phyloP scores from a whole-genome alignment of 2,329 filamentous ascomycete species.

The Aureobasidium sp. region DNA sequence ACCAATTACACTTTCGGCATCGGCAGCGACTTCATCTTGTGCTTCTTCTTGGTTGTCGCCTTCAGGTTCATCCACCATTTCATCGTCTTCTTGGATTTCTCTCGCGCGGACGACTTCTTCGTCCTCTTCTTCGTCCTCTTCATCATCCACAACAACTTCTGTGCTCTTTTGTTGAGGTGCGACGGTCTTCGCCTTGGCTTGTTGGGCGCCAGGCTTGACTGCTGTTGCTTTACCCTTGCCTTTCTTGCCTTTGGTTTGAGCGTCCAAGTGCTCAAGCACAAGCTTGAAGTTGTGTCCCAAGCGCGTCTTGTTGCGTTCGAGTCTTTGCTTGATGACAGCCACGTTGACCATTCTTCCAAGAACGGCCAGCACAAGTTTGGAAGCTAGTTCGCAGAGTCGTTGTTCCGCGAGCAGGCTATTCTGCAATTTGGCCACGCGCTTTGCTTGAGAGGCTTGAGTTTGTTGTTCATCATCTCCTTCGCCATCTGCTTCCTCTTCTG shows the following conservation, averaged over 20 bases:
- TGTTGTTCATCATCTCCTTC: slow-evolving; percentile 24
- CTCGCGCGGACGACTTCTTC: slow-evolving; percentile 22
- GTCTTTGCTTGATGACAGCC: slow-evolving; percentile 57
- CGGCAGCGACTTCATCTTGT: slow-evolving; percentile 23
- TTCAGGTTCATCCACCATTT: slow-evolving; percentile 25
- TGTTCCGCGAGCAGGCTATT: slow-evolving; percentile 70
- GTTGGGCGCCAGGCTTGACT: background rate
- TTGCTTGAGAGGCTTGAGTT: slow-evolving; percentile 46
- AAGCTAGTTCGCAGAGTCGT: slow-evolving; percentile 75
- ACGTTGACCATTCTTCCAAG: slow-evolving; percentile 67
- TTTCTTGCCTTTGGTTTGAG: slow-evolving; percentile 38
- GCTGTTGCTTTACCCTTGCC: slow-evolving; percentile 24
- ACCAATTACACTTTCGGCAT: slow-evolving; percentile 18
- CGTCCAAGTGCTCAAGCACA: slow-evolving; percentile 72
- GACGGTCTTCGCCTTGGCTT: slow-evolving; percentile 10
- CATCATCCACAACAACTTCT: slow-evolving; percentile 21
- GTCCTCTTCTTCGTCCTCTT: slow-evolving; percentile 19
- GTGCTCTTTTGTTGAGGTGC: slow-evolving; percentile 22
- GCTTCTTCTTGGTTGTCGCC: slow-evolving; percentile 21
- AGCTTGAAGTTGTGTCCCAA: slow-evolving; percentile 83
- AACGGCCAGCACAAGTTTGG: slow-evolving; percentile 76
- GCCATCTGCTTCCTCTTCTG: slow-evolving; percentile 33
- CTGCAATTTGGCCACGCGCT: slow-evolving; percentile 50
- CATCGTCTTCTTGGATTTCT: slow-evolving; percentile 26
- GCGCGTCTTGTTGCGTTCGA: slow-evolving; percentile 71